phyloP scores from a whole-genome alignment of 495 filamentous ascomycete species.

The Podospora pseudopauciseta region DNA sequence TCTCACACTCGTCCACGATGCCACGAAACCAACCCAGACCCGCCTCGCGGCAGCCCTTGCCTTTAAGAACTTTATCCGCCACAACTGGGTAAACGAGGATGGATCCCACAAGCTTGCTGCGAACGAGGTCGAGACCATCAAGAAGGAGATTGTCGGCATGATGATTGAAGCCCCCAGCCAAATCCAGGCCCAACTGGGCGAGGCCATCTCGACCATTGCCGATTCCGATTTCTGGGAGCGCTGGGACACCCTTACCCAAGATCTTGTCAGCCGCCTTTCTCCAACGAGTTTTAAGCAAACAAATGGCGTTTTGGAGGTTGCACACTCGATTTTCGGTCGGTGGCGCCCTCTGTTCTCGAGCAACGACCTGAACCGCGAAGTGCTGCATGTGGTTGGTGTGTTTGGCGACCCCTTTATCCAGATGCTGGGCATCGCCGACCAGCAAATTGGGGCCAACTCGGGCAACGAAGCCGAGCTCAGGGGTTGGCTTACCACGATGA shows the following conservation, averaged over 20 bases:
- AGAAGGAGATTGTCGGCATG: slow-evolving; percentile 86
- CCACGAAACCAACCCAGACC: slow-evolving; percentile 63
- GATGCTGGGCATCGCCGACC: slow-evolving; percentile 73
- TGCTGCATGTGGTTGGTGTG: slow-evolving; percentile 84
- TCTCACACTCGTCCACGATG: slow-evolving; percentile 79
- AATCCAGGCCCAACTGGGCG: slow-evolving; percentile 90
- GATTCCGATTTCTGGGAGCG: slow-evolving; percentile 95
- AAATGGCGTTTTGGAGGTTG: slow-evolving; percentile 91
- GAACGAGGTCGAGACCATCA: slow-evolving; percentile 82
- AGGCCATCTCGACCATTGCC: slow-evolving; percentile 93
- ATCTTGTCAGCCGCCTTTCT: slow-evolving; percentile 83
- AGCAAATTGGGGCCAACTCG: slow-evolving; percentile 69
- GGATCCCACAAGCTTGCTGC: slow-evolving; percentile 80
- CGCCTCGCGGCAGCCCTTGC: slow-evolving; percentile 87
- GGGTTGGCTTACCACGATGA: slow-evolving; percentile 74
- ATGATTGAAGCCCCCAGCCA: slow-evolving; percentile 88
- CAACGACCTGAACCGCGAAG: slow-evolving; percentile 85
- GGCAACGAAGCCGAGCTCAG: slow-evolving; percentile 67
- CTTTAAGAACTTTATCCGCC: slow-evolving; percentile 97
- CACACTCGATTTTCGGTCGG: slow-evolving; percentile 94
- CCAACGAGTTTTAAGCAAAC: slow-evolving; percentile 73
- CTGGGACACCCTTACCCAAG: slow-evolving; percentile 87
- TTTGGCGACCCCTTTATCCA: slow-evolving; percentile 79
- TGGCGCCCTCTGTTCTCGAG: slow-evolving; percentile 93
- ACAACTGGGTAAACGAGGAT: slow-evolving; percentile 76